phyloP scores from a whole-genome alignment of 345 rosid genomes.

The Populus nigra region DNA sequence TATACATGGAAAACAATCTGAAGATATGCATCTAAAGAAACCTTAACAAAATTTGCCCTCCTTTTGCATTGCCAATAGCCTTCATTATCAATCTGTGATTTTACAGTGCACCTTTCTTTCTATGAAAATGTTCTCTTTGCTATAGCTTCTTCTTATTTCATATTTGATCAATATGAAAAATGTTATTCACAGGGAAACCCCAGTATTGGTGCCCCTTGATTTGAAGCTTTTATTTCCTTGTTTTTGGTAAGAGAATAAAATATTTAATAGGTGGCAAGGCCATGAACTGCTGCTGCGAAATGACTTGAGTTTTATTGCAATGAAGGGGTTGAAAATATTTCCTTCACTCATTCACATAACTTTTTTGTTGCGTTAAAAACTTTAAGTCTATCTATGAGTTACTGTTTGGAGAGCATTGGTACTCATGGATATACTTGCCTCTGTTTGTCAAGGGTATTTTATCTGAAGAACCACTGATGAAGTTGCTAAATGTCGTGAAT shows the following conservation, averaged over 20 bases:
- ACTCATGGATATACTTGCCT: constrained; percentile 6
- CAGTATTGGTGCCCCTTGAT: neutral
- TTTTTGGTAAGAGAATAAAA: constrained; percentile 1
- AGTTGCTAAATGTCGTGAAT: neutral
- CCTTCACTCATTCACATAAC: neutral
- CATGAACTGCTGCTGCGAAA: neutral
- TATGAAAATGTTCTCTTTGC: neutral
- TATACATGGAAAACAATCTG: neutral
- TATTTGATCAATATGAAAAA: neutral
- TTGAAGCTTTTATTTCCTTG: neutral
- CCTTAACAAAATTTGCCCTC: neutral
- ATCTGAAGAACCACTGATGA: neutral
- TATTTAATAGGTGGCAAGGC: neutral
- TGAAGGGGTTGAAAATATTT: constrained; percentile 8
- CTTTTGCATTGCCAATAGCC: neutral
- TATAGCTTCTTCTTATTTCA: neutral
- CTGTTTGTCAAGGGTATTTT: neutral
- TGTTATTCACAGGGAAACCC: neutral
- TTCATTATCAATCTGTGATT: neutral
- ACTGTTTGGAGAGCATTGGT: constrained; percentile 4
- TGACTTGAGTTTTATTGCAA: too few relatives aligned
- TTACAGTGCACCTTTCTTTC: neutral
- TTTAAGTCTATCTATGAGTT: neutral
- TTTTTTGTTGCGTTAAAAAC: neutral
- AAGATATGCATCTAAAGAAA: neutral